Percentiles rank a stretch among this genome's conserved stretches.
Evolutionary conservation across 768 basidiomycete species (phyloP).

Genomic region (Hygrocybe punicea): DNA sequence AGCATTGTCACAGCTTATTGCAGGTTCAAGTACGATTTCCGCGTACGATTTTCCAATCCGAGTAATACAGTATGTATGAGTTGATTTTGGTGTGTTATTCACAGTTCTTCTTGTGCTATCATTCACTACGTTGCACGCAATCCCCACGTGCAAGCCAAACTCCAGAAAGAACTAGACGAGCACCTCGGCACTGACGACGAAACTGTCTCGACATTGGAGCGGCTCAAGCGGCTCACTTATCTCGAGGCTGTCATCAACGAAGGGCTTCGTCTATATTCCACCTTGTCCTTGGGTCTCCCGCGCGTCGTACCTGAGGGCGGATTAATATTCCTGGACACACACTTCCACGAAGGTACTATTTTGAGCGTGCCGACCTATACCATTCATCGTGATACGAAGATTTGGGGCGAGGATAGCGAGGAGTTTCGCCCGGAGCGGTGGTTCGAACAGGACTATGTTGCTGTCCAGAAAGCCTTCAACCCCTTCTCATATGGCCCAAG

Average conservation of each 20-base stretch:
- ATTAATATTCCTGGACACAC: constrained; percentile 51
- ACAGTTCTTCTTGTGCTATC: constrained; percentile 85
- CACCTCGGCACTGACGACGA: constrained; percentile 57
- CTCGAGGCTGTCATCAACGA: constrained; percentile 88
- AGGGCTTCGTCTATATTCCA: constrained; percentile 78
- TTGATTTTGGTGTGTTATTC: not conserved
- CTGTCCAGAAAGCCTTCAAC: constrained; percentile 73
- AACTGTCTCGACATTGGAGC: constrained; percentile 56
- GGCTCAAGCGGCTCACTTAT: constrained; percentile 72
- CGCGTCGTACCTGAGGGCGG: constrained; percentile 75
- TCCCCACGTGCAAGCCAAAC: constrained; percentile 59
- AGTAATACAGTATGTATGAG: no score
- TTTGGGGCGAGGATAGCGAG: constrained; percentile 80
- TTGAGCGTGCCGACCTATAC: constrained; percentile 80
- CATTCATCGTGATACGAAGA: constrained; percentile 65
- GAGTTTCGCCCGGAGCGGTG: constrained; percentile 79
- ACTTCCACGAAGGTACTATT: constrained; percentile 72
- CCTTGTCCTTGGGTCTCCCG: constrained; percentile 79
- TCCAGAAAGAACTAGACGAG: constrained; percentile 74
- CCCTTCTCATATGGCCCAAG: constrained; percentile 83
- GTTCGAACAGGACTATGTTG: constrained; percentile 65
- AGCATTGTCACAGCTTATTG: constrained; percentile 79
- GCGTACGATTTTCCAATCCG: constrained; percentile 51
- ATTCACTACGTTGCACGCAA: constrained; percentile 76
- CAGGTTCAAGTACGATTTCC: constrained; percentile 89